Evolutionary conservation across 192 early-diverging fungal genomes (phyloP), one percentile per base, ranked within the genome.

Genomic region (Linnemannia zychae): DNA sequence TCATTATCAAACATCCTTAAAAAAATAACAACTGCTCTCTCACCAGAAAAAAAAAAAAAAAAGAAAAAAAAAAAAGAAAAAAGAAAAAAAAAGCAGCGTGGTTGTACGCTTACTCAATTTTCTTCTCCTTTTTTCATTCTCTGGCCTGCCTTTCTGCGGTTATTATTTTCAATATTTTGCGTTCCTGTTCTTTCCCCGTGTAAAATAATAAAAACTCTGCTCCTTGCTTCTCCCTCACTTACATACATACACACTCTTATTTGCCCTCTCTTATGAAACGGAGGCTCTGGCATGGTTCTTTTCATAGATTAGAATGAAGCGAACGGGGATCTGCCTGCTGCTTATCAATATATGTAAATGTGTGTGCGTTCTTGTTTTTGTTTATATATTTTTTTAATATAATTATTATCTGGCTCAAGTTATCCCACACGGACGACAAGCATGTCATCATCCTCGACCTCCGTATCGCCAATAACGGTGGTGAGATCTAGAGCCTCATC

Each of bases 401-500:
- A n/a, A n/a, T n/a, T n/a, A n/a, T n/a, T n/a, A n/a, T n/a, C 7
- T 24, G 52, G 50, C 50, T 17, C 50, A 13, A 33, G 12, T 74
- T 37, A 77, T 48, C 67, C 75, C 50, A 91, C 33, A 17, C 74
- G 78, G 7, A 86, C 91, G 7, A 86, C 76, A 7, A 93, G 75
- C 92, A 93, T 93, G 68, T 93, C 92, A 71, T 90, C 92, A 67
- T 91, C 91, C 47, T 92, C 90, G 31, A 92, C 82, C 17, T 93
- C 92, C 1, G 91, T 91, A 24, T 90, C 86, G 37, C 86, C 89
- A 22, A 93, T 79, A 0, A 84, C 82, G 37, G 33, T 68, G 36
- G 31, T 70, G 1, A 89, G 90, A 69, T 92, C 86, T 3, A 93
- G 84, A 13, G 37, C 72, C 67, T 92, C 92, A 60, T 91, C 90